Evolutionary conservation across 2,329 filamentous ascomycete genomes (phyloP).

Genomic region (Hypoxylon rubiginosum): DNA sequence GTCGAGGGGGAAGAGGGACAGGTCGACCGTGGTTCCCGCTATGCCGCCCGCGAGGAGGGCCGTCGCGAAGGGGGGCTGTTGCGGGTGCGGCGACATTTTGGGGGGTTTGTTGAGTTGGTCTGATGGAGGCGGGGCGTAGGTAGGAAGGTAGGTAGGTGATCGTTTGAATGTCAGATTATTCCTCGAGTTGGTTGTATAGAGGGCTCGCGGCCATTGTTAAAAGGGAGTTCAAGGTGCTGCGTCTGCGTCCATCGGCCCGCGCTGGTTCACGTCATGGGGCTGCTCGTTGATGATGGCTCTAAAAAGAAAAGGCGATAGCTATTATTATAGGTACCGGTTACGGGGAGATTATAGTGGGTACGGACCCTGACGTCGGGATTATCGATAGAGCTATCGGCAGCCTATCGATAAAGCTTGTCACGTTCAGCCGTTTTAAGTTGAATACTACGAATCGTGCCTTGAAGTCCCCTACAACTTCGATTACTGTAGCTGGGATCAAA

Average conservation of each 20-base stretch:
- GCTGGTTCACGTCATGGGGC: not conserved
- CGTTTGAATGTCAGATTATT: not conserved
- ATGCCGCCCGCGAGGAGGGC: conserved; percentile 85
- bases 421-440: not conserved
- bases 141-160: not conserved
- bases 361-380: not conserved
- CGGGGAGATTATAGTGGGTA: conserved; percentile 1
- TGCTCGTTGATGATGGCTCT: not conserved
- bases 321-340: not conserved
- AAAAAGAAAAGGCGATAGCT: not conserved
- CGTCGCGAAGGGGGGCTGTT: conserved; percentile 66
- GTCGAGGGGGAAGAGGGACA: conserved; percentile 97
- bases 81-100: conserved; percentile 40
- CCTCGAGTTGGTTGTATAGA: not conserved
- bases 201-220: conserved; percentile 30
- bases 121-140: not conserved
- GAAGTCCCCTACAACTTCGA: not conserved
- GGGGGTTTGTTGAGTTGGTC: not conserved
- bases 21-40: conserved; percentile 95
- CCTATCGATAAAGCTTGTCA: conserved; percentile 6
- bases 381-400: conserved; percentile 24
- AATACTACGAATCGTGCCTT: not conserved
- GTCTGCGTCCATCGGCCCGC: conserved; percentile 26
- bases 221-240: not conserved
- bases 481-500: conserved; percentile 9